Evolutionary conservation across 495 filamentous ascomycete species (phyloP), one percentile per base, ranked within the genome.

Genomic region (Penicillium turbatum): DNA sequence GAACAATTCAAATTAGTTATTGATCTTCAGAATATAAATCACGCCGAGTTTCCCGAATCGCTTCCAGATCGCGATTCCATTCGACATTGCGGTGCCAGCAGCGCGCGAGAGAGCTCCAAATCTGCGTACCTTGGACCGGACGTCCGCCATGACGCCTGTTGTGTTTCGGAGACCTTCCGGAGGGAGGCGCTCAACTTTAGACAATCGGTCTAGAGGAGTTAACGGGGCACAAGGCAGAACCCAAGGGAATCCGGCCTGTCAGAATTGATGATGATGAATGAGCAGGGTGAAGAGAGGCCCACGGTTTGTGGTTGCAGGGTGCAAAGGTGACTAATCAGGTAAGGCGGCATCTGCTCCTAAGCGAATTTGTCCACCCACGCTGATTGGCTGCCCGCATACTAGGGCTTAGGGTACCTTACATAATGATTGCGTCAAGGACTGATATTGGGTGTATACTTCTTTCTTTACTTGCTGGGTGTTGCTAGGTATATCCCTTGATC

Each of bases 131-230:
- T 77, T 77, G 61, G 74, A 77, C 72, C 74, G 74, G 66, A 77
- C 67, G 68, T 77, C 74, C 58, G 65, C 65, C 74, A 77, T 77
- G 72, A 75, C 74, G 74, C 70, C 74, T 75, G 72, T 63, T 58
- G 61, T 61, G 61, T 66, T 72, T 61, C 65, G 70, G 69, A 70
- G 67, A 70, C 72, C 74, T 74, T 77, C 72, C 74, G 66, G 63
- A 57, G 71, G 74, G 74, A 77, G 74, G 74, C 70, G 64, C 68
- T 67, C 66, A 39, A 49, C 47, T 49, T 49, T 51, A 41, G 60
- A 68, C 72, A 70, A 74, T 74, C 72, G 65, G 56, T 65, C 44
- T 45, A 51, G 54, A 58, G 62, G 58, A 57, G 59, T 41, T 57
- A 50, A 63, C 21, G 48, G 57, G 48, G 61, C 60, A 64, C 63